Conservation (phyloP, 805 yeast genomes). For the Cyberlindnera samutprakarnensis region DNA sequence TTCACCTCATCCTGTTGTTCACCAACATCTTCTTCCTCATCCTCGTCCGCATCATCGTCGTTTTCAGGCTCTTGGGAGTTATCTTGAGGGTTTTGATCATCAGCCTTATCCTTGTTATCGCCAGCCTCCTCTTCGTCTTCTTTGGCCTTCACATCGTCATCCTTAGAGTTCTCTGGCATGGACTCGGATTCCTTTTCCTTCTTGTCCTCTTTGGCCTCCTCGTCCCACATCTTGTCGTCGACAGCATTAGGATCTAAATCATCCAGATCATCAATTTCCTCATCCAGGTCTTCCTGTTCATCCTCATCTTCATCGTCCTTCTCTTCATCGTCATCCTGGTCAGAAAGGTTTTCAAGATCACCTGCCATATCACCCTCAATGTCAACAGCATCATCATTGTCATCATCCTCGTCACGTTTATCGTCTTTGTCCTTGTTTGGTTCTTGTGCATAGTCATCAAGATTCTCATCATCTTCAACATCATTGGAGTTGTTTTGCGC, state of each 20-base stretch:
- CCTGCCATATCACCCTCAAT: constrained; percentile 98
- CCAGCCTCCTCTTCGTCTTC: constrained; percentile 27
- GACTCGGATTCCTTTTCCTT: constrained; percentile 81
- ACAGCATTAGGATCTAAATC: constrained; percentile 91
- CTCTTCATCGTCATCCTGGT: constrained; percentile 51
- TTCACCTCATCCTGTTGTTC: constrained; percentile 76
- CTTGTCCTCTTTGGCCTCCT: constrained; percentile 66
- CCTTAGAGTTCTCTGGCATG: constrained; percentile 48
- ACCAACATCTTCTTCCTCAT: constrained; percentile 66
- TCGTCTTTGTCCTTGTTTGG: constrained; percentile 69
- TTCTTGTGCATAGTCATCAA: constrained; percentile 61
- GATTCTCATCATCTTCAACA: constrained; percentile 86
- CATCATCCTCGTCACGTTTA: constrained; percentile 57
- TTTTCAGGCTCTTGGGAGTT: constrained; percentile 28
- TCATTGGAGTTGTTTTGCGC: constrained; percentile 75
- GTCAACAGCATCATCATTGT: constrained; percentile 83
- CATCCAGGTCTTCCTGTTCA: constrained; percentile 69
- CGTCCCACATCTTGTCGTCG: constrained; percentile 98
- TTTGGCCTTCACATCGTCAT: constrained; percentile 36
- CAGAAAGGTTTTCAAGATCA: constrained; percentile 70
- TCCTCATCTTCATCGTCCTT: constrained; percentile 44
- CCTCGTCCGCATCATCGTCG: constrained; percentile 47
- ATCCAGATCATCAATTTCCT: constrained; percentile 82
- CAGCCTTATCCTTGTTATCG: constrained; percentile 12
- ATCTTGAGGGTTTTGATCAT: constrained; percentile 27